Conservation (phyloP, 2,329 filamentous ascomycete species). For the Xylaria sp. region DNA sequence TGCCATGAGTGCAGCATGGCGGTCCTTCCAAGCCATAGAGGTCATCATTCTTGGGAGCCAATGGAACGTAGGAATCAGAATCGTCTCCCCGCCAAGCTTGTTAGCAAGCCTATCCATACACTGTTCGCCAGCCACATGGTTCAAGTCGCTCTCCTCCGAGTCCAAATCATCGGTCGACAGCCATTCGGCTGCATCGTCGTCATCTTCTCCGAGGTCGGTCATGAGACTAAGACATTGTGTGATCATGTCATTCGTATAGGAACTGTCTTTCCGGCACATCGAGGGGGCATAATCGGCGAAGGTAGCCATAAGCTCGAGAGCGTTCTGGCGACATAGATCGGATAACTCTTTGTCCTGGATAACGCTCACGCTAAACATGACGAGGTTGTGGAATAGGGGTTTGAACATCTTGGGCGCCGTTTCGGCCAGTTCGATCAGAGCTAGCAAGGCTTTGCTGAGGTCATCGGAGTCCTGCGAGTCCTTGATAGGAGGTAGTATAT, state of each 20-base stretch:
- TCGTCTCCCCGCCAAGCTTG: slow-evolving; percentile 93
- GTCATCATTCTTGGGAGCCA: slow-evolving; percentile 99
- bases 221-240: slow-evolving; percentile 97
- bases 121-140: slow-evolving; percentile 97
- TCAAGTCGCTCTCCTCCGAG: slow-evolving; percentile 93
- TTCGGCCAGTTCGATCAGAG: slow-evolving; percentile 94
- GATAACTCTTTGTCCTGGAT: slow-evolving; percentile 96
- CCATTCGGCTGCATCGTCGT: slow-evolving; percentile 96
- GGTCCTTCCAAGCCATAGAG: slow-evolving; percentile 92
- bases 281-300: slow-evolving; percentile 95
- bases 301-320: slow-evolving; percentile 95
- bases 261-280: slow-evolving; percentile 94
- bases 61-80: slow-evolving; percentile 91
- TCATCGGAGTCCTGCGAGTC: slow-evolving; percentile 91
- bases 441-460: slow-evolving; percentile 87
- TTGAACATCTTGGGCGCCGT: slow-evolving; percentile 98
- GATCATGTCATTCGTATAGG: slow-evolving; percentile 95
- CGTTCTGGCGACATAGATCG: slow-evolving; percentile 91
- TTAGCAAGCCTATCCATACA: slow-evolving; percentile 98
- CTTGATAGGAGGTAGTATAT: slow-evolving; percentile 94
- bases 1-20: slow-evolving; percentile 97
- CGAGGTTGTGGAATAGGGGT: slow-evolving; percentile 88
- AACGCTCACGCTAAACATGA: slow-evolving; percentile 91
- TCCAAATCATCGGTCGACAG: slow-evolving; percentile 93
- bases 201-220: slow-evolving; percentile 95